Evolutionary conservation across 2,329 filamentous ascomycete species (phyloP), one percentile per base, ranked within the genome.

Genomic region (Parasarocladium wereldwijsianum): DNA sequence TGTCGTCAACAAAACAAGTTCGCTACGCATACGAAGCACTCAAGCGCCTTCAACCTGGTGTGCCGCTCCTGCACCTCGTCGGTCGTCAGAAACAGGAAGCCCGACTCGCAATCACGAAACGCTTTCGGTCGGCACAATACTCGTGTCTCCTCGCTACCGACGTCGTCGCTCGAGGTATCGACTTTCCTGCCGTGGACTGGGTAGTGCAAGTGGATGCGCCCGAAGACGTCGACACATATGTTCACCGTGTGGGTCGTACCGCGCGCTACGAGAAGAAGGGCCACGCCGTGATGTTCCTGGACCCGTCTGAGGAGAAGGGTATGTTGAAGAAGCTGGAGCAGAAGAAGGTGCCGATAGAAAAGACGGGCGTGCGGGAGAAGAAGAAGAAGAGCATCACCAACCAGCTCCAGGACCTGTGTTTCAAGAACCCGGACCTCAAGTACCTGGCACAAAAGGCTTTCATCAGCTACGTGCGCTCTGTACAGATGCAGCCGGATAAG

Each of bases 141-240:
- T 78, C 83, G 1, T 94, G 90, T 47, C 65, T 98, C 0, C 93
- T 98, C 49, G 84, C 90, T 2, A 98, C 90, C 0, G 90, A 98
- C 47, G 84, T 98, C 5, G 85, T 92, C 4, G 90, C 90, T 0
- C 71, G 90, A 51, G 90, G 90, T 38, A 69, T 98, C 9, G 90
- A 98, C 51, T 96, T 98, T 47, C 90, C 90, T 0, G 78, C 85
- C 3, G 90, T 98, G 0, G 90, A 98, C 51, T 98, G 90, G 80
- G 90, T 98, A 5, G 84, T 98, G n/a, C 90, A 98, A 49, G 68
- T 83, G n/a, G 90, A 98, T 51, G 93, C 83, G 40, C 90, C 90
- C 0, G 90, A 98, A 52, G 87, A 98, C 50, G 80, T 82, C 4
- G 90, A 96, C 45, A 98, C 90, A 0, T 98, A 98, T 46, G 96